These are phyloP conservation scores for Daldinia grandis DNA, from an alignment of 495 filamentous ascomycete species.

Conservation along the genomic window DNA sequence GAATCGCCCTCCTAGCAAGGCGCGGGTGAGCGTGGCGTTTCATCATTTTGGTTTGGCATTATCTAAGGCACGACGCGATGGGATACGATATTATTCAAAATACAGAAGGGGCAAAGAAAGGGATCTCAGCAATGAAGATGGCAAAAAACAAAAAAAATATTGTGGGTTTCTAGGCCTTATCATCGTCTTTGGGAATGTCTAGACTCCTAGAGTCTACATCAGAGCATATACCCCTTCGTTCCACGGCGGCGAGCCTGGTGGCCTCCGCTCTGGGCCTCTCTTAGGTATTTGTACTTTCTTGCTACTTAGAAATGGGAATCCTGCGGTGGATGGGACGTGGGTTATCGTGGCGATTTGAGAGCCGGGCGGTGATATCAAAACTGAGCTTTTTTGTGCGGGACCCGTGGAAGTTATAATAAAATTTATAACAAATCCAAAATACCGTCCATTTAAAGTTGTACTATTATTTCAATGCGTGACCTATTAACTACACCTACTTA, in stretches of 20 bases:
- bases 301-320: conserved; percentile 28
- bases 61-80: conserved; percentile 41
- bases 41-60: conserved; percentile 38
- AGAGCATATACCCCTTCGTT: conserved; percentile 23
- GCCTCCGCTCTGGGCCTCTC: background rate
- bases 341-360: conserved; percentile 14
- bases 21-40: conserved; percentile 39
- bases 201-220: conserved; percentile 20
- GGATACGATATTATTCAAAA: conserved; percentile 40
- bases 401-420: conserved; percentile 37
- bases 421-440: conserved; percentile 27
- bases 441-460: background rate
- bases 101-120: conserved; percentile 36
- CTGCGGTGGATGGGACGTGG: conserved; percentile 15
- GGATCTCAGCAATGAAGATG: conserved; percentile 39
- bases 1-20: conserved; percentile 29
- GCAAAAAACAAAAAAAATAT: conserved; percentile 30
- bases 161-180: conserved; percentile 11
- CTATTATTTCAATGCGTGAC: background rate
- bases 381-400: conserved; percentile 14
- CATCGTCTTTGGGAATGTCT: background rate
- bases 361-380: conserved; percentile 33
- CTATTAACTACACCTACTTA: background rate
- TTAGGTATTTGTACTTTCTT: conserved; percentile 27
- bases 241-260: conserved; percentile 3